Percentiles rank a stretch among this genome's conserved stretches.
These are phyloP conservation scores for Decorospora gaudefroyi DNA, from an alignment of 2,329 filamentous ascomycete genomes.

Conservation along the genomic window DNA sequence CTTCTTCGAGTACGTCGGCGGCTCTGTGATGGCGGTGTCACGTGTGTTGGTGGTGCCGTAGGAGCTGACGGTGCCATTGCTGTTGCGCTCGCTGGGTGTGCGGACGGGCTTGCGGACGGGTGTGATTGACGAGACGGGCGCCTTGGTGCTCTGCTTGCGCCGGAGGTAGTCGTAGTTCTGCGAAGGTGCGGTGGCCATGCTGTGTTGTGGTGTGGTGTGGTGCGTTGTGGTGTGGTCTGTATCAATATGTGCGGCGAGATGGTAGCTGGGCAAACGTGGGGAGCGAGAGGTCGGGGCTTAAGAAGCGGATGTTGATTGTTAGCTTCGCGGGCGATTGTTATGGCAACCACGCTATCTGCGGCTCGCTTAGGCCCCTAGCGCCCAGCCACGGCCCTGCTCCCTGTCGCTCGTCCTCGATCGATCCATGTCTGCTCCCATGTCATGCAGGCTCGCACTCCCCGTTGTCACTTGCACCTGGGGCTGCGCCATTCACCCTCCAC, in stretches of 20 bases:
- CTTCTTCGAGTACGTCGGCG: conserved; percentile 95
- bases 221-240: conserved; percentile 15
- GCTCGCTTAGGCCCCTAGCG: conserved; percentile 16
- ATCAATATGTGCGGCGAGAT: conserved; percentile 38
- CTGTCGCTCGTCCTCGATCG: conserved; percentile 7
- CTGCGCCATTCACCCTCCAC: not conserved
- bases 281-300: conserved; percentile 22
- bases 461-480: conserved; percentile 2
- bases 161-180: conserved; percentile 62
- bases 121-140: conserved; percentile 41
- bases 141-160: conserved; percentile 59
- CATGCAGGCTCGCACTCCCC: conserved; percentile 4
- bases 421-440: conserved; percentile 8
- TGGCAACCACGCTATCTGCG: conserved; percentile 24
- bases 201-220: conserved; percentile 5
- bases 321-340: conserved; percentile 11
- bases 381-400: conserved; percentile 10
- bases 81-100: conserved; percentile 67
- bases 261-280: conserved; percentile 16
- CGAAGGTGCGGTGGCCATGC: conserved; percentile 38
- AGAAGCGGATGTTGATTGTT: conserved; percentile 27
- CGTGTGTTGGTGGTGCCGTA: conserved; percentile 74
- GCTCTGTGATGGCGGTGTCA: conserved; percentile 87
- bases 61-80: conserved; percentile 89
- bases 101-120: conserved; percentile 52